Conservation (phyloP, 140 eudicot species). For the Flaveria floridana region DNA sequence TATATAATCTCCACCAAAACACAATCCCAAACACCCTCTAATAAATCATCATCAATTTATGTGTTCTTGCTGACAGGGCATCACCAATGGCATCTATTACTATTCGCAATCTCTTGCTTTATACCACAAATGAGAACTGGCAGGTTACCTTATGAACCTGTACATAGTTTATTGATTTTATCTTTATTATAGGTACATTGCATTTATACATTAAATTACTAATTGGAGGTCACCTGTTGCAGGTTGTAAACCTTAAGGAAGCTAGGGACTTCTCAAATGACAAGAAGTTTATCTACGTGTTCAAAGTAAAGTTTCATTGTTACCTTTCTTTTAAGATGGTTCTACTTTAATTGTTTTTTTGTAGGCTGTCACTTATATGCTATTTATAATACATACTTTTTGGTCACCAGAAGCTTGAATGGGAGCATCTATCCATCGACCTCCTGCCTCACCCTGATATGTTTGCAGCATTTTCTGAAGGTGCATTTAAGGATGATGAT, state of each 20-base stretch:
- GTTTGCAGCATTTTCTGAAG: conserved; percentile 69
- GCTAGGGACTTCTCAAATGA: conserved; percentile 85
- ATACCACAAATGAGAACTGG: conserved; percentile 94
- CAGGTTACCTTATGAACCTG: conserved; percentile 51
- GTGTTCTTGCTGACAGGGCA: conserved; percentile 56
- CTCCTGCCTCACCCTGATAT: conserved; percentile 98
- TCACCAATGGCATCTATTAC: conserved; percentile 98
- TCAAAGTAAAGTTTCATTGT: conserved; percentile 59
- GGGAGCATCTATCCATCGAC: conserved; percentile 91
- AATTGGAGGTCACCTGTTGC: conserved; percentile 28
- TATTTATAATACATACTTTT: conserved; percentile 29
- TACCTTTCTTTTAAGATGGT: conserved; percentile 24
- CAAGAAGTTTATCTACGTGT: conserved; percentile 80
- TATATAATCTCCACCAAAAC: background rate
- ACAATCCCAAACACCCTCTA: background rate
- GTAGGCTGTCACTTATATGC: conserved; percentile 17
- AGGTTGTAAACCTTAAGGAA: conserved; percentile 94
- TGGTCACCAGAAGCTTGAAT: conserved; percentile 86
- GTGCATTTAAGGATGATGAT: conserved; percentile 83
- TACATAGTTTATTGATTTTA: background rate
- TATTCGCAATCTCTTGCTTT: conserved; percentile 80
- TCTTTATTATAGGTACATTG: conserved; percentile 16
- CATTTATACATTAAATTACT: conserved; percentile 23
- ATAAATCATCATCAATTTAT: background rate
- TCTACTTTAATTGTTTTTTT: background rate